These are phyloP conservation scores for Zygosaccharomyces sapae DNA, from an alignment of 1,139 yeast species.

Conservation along the genomic window DNA sequence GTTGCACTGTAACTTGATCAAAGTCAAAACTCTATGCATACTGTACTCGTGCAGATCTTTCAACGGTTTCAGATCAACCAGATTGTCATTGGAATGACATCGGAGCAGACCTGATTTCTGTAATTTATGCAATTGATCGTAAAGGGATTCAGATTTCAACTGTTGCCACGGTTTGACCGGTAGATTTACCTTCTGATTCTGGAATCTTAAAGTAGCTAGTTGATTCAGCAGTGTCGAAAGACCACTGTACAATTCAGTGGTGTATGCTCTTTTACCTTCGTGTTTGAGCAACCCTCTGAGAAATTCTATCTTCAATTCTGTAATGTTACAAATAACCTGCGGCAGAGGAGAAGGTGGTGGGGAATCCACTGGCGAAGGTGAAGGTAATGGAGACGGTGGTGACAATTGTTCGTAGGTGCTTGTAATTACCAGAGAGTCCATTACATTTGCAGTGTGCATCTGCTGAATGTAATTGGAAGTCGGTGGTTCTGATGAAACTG, in stretches of 20 bases:
- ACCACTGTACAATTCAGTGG: constrained; percentile 11
- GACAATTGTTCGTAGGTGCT: constrained; percentile 17
- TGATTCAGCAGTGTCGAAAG: constrained; percentile 6
- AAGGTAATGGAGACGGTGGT: too few species aligned
- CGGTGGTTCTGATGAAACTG: neutral
- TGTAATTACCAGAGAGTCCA: constrained; percentile 21
- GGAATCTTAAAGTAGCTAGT: constrained; percentile 9
- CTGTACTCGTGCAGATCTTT: constrained; percentile 16
- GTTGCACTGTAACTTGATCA: constrained; percentile 18
- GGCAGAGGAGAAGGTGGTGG: too few species aligned
- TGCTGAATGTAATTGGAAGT: constrained; percentile 16
- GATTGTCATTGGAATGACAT: constrained; percentile 6
- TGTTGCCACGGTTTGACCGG: constrained; percentile 10
- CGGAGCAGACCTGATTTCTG: constrained; percentile 6
- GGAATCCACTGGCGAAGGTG: too few species aligned
- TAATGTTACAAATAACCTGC: constrained; percentile 5
- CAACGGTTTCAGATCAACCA: constrained; percentile 13
- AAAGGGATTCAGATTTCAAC: constrained; percentile 12
- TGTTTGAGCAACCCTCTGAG: constrained; percentile 6
- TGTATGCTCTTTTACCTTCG: neutral
- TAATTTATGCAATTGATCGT: constrained; percentile 5
- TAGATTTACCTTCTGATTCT: constrained; percentile 8
- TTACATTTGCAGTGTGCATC: constrained; percentile 16
- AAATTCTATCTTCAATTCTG: constrained; percentile 6
- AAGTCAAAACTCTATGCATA: constrained; percentile 12